Base-by-base conservation (phyloP, 306 rosid species). In the Alnus glutinosa region DNA sequence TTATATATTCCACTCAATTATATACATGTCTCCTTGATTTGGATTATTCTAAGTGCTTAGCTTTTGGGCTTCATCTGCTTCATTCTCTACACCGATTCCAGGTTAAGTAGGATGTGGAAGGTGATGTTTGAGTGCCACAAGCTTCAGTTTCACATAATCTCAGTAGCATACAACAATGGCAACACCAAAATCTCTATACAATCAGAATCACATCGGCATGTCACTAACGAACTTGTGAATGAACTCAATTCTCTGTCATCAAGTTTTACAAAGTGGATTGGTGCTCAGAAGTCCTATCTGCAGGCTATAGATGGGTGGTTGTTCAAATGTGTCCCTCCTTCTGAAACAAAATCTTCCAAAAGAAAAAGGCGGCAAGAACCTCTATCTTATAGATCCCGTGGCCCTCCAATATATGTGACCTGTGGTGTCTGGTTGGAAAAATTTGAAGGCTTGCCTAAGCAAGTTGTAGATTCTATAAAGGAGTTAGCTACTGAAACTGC, bases 31-130 rank as follows among this genome's bases (percentile, higher is more conserved):
- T 72, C 32, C 55, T 46, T 80, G 58, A 39, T 32, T 48, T 28
- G 10, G 54, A 58, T 78, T 50, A 19, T 62, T 73, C 67, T 32
- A 80, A 74, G 70, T 78, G 72, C 75, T 64, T 44, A 5, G 50
- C 79, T 80, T 82, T 52, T 70, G 66, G 34, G 71, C 55, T 86
- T 89, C 79, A 81, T 70, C 75, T 70, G 37, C 79, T 49, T 75
- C 74, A 47, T 74, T 42, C 55, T 36, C 70, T 79, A 75, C 69
- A 44, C 74, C 37, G 59, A 50, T 79, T 79, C 44, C 85, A 95
- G 99, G 89, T 86, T 93, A 83, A 79, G 84, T 74, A 90, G 93
- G 77, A 95, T 93, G 99, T 95, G 98, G 99, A 92, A 89, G 71
- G 94, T 82, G 86, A 91, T 95, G 99, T 83, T 63, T 52, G 93